Percentiles rank a stretch among this genome's conserved stretches.
These are phyloP conservation scores for Teratosphaeria epicoccoides DNA, from an alignment of 2,329 filamentous ascomycete species.

Conservation along the genomic window DNA sequence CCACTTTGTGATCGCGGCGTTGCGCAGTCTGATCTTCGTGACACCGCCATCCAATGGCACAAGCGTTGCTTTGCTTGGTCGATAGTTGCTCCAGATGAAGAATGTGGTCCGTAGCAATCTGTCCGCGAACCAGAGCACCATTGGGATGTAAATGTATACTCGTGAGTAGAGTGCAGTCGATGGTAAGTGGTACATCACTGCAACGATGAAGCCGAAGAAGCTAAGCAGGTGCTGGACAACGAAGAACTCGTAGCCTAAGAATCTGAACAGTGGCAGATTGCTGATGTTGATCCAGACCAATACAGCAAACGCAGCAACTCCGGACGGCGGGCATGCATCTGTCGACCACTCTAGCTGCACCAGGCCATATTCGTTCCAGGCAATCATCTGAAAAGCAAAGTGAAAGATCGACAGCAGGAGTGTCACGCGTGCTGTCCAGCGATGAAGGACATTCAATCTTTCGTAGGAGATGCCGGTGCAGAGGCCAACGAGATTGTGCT, in stretches of 20 bases:
- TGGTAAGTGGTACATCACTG: constrained; percentile 26
- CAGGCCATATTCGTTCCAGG: constrained; percentile 15
- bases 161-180: constrained; percentile 18
- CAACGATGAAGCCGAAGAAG: constrained; percentile 28
- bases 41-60: constrained; percentile 24
- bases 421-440: constrained; percentile 27
- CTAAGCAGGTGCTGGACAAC: constrained; percentile 29
- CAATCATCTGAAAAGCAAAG: constrained; percentile 18
- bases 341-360: constrained; percentile 17
- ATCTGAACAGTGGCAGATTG: constrained; percentile 17
- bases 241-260: constrained; percentile 21
- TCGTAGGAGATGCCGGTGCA: constrained; percentile 25
- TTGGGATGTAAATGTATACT: constrained; percentile 21
- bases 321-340: constrained; percentile 17
- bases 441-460: constrained; percentile 26
- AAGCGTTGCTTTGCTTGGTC: constrained; percentile 17
- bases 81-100: constrained; percentile 25
- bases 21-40: constrained; percentile 28
- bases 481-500: constrained; percentile 27
- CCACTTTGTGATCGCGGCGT: constrained; percentile 28
- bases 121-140: constrained; percentile 17
- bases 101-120: constrained; percentile 19
- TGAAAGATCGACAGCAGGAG: constrained; percentile 23
- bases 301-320: constrained; percentile 19
- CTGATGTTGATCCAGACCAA: constrained; percentile 23